These are phyloP conservation scores for Cryptomeria japonica DNA, from an alignment of 75 land plant genomes.

Conservation along the genomic window DNA sequence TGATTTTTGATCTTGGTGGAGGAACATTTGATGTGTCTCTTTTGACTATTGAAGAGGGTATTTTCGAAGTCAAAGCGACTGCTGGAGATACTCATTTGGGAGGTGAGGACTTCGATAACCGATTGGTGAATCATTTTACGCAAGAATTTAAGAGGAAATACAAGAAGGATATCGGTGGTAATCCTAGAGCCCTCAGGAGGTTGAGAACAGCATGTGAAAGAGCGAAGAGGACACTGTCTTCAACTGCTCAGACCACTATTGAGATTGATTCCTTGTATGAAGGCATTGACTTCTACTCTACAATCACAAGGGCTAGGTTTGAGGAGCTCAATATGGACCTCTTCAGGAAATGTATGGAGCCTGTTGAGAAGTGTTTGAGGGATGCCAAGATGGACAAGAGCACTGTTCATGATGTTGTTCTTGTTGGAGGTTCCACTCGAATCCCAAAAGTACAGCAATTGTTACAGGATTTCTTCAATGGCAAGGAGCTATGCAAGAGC, in stretches of 20 bases:
- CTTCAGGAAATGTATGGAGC: conserved; percentile 63
- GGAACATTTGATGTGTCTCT: conserved; percentile 56
- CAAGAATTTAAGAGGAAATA: conserved; percentile 54
- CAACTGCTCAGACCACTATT: conserved; percentile 54
- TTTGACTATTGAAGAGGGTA: conserved; percentile 46
- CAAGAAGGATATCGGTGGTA: conserved; percentile 48
- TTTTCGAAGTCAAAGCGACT: conserved; percentile 49
- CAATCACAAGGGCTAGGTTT: conserved; percentile 49
- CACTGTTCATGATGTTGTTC: conserved; percentile 40
- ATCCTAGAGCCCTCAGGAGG: conserved; percentile 45
- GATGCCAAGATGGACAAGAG: conserved; percentile 60
- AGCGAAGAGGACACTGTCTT: conserved; percentile 53
- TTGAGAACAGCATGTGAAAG: conserved; percentile 47
- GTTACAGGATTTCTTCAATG: conserved; percentile 56
- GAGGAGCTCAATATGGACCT: conserved; percentile 52
- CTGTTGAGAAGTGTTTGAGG: conserved; percentile 59
- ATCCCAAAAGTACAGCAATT: conserved; percentile 54
- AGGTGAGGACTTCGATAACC: conserved; percentile 50
- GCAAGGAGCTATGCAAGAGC: conserved; percentile 65
- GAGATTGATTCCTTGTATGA: conserved; percentile 50
- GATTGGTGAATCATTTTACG: conserved; percentile 48
- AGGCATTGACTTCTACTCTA: conserved; percentile 54
- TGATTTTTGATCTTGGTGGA: conserved; percentile 45
- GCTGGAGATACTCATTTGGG: conserved; percentile 50
- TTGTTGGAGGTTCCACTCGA: conserved; percentile 58